Percentiles rank a stretch among this genome's conserved stretches.
phyloP scores from a whole-genome alignment of 2,329 filamentous ascomycete species.

The Zalaria obscura region DNA sequence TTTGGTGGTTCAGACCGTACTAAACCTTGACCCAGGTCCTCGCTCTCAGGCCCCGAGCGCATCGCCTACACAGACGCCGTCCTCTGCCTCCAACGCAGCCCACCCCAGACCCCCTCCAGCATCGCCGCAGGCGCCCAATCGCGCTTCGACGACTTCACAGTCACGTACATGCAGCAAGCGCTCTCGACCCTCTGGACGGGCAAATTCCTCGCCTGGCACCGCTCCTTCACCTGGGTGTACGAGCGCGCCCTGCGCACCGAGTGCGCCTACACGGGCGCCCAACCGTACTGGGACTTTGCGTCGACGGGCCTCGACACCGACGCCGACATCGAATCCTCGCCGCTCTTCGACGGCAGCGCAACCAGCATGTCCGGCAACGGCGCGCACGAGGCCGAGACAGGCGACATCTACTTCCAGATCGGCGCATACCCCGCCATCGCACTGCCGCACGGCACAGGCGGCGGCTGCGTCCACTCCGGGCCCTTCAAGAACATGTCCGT shows the following conservation, averaged over 20 bases:
- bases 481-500: constrained; percentile 34
- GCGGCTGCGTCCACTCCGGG: constrained; percentile 39
- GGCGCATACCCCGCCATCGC: constrained; percentile 16
- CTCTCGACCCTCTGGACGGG: constrained; percentile 17
- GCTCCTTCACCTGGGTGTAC: constrained; percentile 28
- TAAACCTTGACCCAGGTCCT: background rate
- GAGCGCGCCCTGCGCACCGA: constrained; percentile 27
- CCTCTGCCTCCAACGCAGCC: constrained; percentile 13
- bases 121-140: constrained; percentile 14
- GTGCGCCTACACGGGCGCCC: constrained; percentile 28
- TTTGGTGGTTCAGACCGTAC: background rate
- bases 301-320: constrained; percentile 7
- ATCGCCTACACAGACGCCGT: constrained; percentile 18
- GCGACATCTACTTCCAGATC: constrained; percentile 9
- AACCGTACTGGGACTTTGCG: constrained; percentile 20
- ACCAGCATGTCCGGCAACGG: constrained; percentile 24
- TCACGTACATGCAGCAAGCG: constrained; percentile 18
- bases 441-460: constrained; percentile 37
- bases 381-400: background rate
- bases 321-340: constrained; percentile 26
- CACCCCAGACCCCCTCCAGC: constrained; percentile 13
- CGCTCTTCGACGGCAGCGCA: constrained; percentile 41
- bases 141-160: constrained; percentile 13
- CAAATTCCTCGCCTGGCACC: constrained; percentile 26
- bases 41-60: constrained; percentile 10